Base-by-base conservation (phyloP, 257 asterid genomes). In the Gardenia jasminoides region DNA sequence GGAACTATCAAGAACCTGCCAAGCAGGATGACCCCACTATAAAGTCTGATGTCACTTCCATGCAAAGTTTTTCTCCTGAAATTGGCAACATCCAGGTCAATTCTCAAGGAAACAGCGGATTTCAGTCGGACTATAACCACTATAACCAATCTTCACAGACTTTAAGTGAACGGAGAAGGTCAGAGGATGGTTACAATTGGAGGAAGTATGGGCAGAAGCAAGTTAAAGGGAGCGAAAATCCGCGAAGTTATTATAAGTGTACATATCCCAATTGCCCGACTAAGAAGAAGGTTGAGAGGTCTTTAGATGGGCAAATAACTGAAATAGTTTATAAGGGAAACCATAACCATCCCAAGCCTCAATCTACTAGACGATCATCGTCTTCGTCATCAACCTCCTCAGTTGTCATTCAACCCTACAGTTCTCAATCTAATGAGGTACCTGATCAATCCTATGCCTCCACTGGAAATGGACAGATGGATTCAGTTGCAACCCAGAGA, bases 101-200 rank as follows among this genome's bases (percentile, higher is more conserved):
- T 48, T 80, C 81, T 76, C 89, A 66, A 31, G 79, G 52, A 76
- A 80, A 67, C 58, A 31, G 69, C 13, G 65, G 72, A 24, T 80
- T 66, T 66, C 81, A 77, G 12, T 58, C 82, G 3, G 82, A 80
- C 11, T 52, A 70, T 72, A 80, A 83, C 71, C 84, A 85, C 28
- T 78, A 81, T 56, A 88, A 86, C 62, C 82, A 76, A 56, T 75
- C 88, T 26, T 81, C 90, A 28, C 90, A 78, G 82, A 75, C 84
- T 9, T 41, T 72, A 46, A 80, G 59, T n/a, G 88, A 81, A n/a
- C 79, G 81, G 47, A 78, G 76, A 67, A 87, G 87, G 13, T 82
- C 93, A 10, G 94, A 92, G 4, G 98, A 94, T 26, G 97, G 97
- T 1, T 94, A 92, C 73, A 94, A 94, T 80, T 94, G 98, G 98